Conservation (phyloP, 1,284 basidiomycete genomes). For the Somion occarium region DNA sequence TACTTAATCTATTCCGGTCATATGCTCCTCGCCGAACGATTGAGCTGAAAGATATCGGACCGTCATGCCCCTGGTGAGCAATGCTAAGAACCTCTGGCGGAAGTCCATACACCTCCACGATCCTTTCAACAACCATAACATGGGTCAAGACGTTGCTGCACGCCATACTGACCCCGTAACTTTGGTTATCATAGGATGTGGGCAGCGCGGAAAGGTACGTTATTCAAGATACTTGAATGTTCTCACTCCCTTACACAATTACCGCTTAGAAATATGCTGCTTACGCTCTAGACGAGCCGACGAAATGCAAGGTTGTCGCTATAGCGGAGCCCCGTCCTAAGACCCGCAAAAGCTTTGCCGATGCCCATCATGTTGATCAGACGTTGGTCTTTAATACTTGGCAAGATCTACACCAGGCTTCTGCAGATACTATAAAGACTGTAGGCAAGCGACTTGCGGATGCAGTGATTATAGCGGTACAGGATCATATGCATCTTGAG, state of each 20-base stretch:
- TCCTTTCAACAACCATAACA: constrained; percentile 11
- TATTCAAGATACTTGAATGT: not conserved
- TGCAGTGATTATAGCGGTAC: constrained; percentile 73
- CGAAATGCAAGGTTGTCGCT: constrained; percentile 69
- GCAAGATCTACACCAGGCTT: constrained; percentile 65
- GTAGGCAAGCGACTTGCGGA: constrained; percentile 70
- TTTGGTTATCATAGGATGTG: constrained; percentile 65
- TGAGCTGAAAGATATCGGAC: not conserved
- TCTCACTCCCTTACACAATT: not conserved
- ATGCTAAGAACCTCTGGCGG: constrained; percentile 29
- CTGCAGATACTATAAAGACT: constrained; percentile 56
- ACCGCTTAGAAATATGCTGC: constrained; percentile 54
- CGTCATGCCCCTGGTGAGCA: constrained; percentile 8
- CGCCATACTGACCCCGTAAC: constrained; percentile 33
- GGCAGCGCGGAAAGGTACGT: constrained; percentile 69
- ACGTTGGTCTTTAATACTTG: constrained; percentile 70
- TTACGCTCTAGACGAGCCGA: constrained; percentile 59
- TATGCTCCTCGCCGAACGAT: not conserved
- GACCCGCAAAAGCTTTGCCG: constrained; percentile 55
- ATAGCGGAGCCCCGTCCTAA: constrained; percentile 77
- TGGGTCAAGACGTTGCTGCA: constrained; percentile 21
- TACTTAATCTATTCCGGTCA: constrained; percentile 4
- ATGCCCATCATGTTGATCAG: constrained; percentile 51
- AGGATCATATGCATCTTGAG: constrained; percentile 73
- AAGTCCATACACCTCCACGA: constrained; percentile 33